Evolutionary conservation across 345 rosid genomes (phyloP).

Genomic region (Brassica rapa): DNA sequence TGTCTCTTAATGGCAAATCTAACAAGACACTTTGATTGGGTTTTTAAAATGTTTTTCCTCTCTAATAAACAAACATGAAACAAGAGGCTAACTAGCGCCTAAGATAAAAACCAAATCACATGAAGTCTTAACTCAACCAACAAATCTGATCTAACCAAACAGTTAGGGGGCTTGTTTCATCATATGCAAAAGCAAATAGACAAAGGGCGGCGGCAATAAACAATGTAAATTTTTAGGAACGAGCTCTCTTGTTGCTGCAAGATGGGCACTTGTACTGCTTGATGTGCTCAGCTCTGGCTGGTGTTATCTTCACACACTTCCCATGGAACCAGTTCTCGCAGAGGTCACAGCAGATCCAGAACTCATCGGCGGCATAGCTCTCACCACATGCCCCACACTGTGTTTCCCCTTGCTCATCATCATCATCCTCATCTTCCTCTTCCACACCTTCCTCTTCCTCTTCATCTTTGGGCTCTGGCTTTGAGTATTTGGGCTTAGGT

Average conservation of each 20-base stretch:
- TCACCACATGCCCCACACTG: constrained; percentile 60
- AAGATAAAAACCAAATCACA: constrained; percentile 36
- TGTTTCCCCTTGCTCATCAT: constrained; percentile 44
- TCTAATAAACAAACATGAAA: constrained; percentile 29
- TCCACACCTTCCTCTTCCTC: constrained; percentile 58
- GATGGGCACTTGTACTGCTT: constrained; percentile 93
- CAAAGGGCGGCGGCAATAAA: constrained; percentile 7
- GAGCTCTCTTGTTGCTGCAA: constrained; percentile 89
- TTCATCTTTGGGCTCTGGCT: constrained; percentile 46
- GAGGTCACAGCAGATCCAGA: constrained; percentile 82
- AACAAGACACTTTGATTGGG: constrained; percentile 18
- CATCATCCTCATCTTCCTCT: constrained; percentile 68
- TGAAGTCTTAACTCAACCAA: constrained; percentile 30
- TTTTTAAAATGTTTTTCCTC: constrained; percentile 19
- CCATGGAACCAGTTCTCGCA: constrained; percentile 71
- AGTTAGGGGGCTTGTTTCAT: constrained; percentile 49
- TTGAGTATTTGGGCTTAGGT: constrained; percentile 51
- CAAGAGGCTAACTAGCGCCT: constrained; percentile 28
- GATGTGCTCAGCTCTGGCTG: constrained; percentile 87
- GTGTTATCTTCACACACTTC: constrained; percentile 84
- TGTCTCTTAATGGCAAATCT: constrained; percentile 6
- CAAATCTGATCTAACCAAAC: constrained; percentile 48
- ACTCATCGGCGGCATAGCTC: constrained; percentile 68
- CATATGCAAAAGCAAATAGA: constrained; percentile 41
- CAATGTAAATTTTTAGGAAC: constrained; percentile 27